Conservation (phyloP, 805 yeast genomes). For the Yarrowia porcina region DNA sequence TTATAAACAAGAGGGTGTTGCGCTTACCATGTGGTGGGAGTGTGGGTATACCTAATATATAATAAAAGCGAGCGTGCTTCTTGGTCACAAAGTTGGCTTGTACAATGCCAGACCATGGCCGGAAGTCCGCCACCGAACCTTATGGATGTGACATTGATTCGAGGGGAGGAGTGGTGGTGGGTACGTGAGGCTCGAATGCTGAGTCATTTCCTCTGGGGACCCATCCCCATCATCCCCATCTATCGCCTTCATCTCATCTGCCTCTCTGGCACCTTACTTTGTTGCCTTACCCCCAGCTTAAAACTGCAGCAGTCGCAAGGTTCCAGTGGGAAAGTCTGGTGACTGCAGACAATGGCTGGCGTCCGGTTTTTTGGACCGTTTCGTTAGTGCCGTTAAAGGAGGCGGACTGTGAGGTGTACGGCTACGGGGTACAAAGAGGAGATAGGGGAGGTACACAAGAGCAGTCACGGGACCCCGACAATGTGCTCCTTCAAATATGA, state of each 20-base stretch:
- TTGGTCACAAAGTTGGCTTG: slow-evolving; percentile 21
- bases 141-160: slow-evolving; percentile 1
- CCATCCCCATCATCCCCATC: too few species aligned
- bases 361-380: background rate
- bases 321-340: background rate
- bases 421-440: too few species aligned
- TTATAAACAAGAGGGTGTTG: background rate
- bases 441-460: background rate
- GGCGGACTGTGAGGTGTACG: too few species aligned
- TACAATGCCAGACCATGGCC: background rate
- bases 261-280: background rate
- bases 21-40: background rate
- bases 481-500: too few species aligned
- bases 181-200: too few species aligned
- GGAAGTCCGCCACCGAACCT: slow-evolving; percentile 12
- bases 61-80: background rate
- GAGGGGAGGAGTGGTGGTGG: background rate
- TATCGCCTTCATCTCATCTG: too few species aligned
- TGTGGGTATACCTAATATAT: slow-evolving; percentile 10
- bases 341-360: background rate
- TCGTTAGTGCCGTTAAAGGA: background rate
- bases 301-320: slow-evolving; percentile 8
- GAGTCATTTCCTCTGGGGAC: too few species aligned
- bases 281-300: background rate
- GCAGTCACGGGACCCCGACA: too few species aligned